Evolutionary conservation across 768 basidiomycete species (phyloP), one percentile per base, ranked within the genome.

Genomic region (Gloeostereum incarnatum): DNA sequence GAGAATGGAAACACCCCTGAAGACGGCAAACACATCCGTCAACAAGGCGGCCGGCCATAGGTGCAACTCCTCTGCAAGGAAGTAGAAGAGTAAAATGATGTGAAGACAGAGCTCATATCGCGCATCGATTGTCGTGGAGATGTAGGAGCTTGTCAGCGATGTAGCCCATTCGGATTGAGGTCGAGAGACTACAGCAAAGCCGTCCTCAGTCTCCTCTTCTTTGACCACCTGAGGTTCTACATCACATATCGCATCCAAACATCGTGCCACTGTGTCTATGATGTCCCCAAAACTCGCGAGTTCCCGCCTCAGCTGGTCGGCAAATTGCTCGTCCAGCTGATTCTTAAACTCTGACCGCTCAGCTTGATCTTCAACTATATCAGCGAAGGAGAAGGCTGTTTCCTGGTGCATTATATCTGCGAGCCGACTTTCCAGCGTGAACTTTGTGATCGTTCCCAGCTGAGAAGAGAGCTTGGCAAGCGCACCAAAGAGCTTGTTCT

Each of bases 11-110:
- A 84, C 60, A 10, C 82, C 83, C n/a, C 85, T 71, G 47, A 82
- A 87, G 19, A 88, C 76, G 6, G 82, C 81, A 54, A 89, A 80
- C 17, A 86, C 71, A 52, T 88, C 83, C 6, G 75, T 77, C 33
- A 84, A 56, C 19, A 85, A 50, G 16, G 75, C 61, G 13, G 75
- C 73, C 50, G 81, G 75, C 77, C 81, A 82, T 23, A 35, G 17
- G 35, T 39, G 38, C 43, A 37, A 39, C 10, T 36, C 34, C 6
- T n/a, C 19, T 34, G 2, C 19, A 36, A 84, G 63, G 62, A 86
- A 85, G 53, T 86, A 79, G 13, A 89, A 65, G 19, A 88, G 56
- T 17, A 70, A 68, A 36, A 85, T 59, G 31, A 90, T 59, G 8
- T 75, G 68, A 16, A 85, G 62, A 43, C 75, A 75, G 22, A 89